Evolutionary conservation across 176 grass and related monocot species (phyloP), one percentile per base, ranked within the genome.

Genomic region (Miscanthus lutarioriparius): DNA sequence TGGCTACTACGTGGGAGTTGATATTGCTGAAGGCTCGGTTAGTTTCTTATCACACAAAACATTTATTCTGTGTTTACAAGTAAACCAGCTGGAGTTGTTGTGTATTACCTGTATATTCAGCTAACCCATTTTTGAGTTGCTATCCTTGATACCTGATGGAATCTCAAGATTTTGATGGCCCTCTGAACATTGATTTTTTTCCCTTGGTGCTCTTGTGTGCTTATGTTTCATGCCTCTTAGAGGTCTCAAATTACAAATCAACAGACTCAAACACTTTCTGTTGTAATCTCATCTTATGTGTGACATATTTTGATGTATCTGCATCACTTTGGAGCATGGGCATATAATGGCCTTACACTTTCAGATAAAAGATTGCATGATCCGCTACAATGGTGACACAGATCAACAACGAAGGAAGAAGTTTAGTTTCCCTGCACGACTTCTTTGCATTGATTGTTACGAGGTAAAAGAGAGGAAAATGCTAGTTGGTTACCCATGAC

Each of bases 391-490:
- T 9, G 93, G 93, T 5, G 96, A 99, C 63, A 63, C 86, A 5
- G 91, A 96, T 33, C 96, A 91, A 75, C 93, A 96, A 71, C 91
- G 90, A 27, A 90, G 89, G 67, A 96, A 98, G 86, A 99, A 94
- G 74, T 96, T 99, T 75, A 89, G 86, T 88, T 99, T 99, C 79
- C 93, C 91, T 87, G 93, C 93, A 64, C 89, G 93, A 62, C 96
- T 99, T 91, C 92, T 99, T 56, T 96, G 96, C 81, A 87, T 93
- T 33, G 96, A 99, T 92, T 99, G 91, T 87, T 96, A 83, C 0
- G 88, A 99, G 86, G 96, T 98, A 96, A 91, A 78, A 20, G 26
- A 80, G 38, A 66, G 12, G n/a, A 35, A 48, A 68, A 58, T 36
- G 22, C 10, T 59, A 32, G 28, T 49, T 53, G n/a, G 28, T 56